A percentile compares a stretch with the other conserved stretches of the same genome.
Evolutionary conservation across 106 monocot species (phyloP).

Genomic region (Triglochin maritima): DNA sequence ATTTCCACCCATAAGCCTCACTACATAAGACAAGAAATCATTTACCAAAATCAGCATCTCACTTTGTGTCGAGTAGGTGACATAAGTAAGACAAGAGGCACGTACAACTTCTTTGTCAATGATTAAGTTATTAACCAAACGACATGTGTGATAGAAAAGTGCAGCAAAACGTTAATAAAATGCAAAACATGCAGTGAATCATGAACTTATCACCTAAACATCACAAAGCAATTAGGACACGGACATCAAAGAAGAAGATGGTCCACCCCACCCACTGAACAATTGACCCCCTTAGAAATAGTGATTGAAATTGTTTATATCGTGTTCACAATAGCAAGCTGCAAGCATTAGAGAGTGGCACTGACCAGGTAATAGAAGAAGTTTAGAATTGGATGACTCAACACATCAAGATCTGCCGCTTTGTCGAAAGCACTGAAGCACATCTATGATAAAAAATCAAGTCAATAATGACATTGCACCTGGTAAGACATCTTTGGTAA

Average conservation of each 20-base stretch:
- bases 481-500: background rate
- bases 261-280: background rate
- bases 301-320: background rate
- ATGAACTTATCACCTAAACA: background rate
- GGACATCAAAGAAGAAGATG: background rate
- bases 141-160: too few relatives aligned
- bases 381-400: conserved; percentile 78
- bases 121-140: too few relatives aligned
- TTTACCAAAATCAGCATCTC: background rate
- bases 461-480: background rate
- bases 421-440: conserved; percentile 68
- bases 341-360: background rate
- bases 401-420: conserved; percentile 73
- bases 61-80: too few relatives aligned
- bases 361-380: conserved; percentile 79
- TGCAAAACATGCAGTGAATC: background rate
- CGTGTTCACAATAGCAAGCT: background rate
- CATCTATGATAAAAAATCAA: conserved; percentile 34
- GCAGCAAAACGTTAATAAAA: background rate
- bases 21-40: background rate
- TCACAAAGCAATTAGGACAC: background rate
- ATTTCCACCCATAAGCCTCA: background rate
- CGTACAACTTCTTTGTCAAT: too few relatives aligned
- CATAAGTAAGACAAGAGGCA: too few relatives aligned
- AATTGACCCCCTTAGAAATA: too few relatives aligned